Evolutionary conservation across 306 rosid genomes (phyloP).

Genomic region (Corylus heterophylla): DNA sequence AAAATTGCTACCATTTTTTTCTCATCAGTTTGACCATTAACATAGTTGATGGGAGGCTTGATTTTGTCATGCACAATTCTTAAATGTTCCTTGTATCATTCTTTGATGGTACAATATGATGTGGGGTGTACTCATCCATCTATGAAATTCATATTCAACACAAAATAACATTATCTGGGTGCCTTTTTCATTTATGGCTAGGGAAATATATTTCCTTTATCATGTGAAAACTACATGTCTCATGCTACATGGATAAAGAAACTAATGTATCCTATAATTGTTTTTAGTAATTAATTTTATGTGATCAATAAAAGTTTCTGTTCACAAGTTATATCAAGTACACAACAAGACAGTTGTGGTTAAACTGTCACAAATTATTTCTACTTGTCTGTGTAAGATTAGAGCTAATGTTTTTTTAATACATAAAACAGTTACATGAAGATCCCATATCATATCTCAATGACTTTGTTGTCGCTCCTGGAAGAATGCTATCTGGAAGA

Average conservation of each 20-base stretch:
- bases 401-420: conserved; percentile 16
- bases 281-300: not conserved
- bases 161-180: not conserved
- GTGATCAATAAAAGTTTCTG: not conserved
- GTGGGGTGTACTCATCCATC: not conserved
- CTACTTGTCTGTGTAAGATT: not conserved
- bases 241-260: not conserved
- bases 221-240: not conserved
- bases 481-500: conserved; percentile 74
- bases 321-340: not conserved
- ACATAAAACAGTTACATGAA: conserved; percentile 56
- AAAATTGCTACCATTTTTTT: not conserved
- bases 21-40: not conserved
- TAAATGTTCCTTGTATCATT: not conserved
- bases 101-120: not conserved
- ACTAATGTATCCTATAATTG: not conserved
- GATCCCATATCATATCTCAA: conserved; percentile 62
- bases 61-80: not conserved
- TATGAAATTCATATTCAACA: not conserved
- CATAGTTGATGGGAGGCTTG: not conserved
- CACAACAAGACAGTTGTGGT: not conserved
- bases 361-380: not conserved
- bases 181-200: not conserved
- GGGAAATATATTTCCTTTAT: not conserved
- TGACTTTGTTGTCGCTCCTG: conserved; percentile 65